phyloP scores from a whole-genome alignment of 1,284 basidiomycete genomes.

The Naganishia cerealis region DNA sequence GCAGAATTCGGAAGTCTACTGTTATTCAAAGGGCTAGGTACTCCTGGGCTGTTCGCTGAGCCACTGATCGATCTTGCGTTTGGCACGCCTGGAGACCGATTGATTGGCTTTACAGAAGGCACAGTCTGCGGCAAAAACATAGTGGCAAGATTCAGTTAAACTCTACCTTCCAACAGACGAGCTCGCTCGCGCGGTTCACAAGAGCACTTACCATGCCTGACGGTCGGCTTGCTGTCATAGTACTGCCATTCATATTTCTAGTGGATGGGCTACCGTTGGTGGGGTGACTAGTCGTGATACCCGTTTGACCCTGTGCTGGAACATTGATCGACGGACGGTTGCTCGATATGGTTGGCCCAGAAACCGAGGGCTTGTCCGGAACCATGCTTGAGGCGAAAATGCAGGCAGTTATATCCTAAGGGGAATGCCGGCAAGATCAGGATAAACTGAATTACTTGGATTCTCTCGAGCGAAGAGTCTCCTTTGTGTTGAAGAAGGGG shows the following conservation, averaged over 20 bases:
- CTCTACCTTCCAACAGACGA: neutral
- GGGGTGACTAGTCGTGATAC: neutral
- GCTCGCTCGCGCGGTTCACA: neutral
- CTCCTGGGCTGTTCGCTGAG: conserved; percentile 12
- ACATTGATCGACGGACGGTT: neutral
- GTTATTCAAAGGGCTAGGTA: conserved; percentile 17
- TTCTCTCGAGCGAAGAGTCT: conserved; percentile 8
- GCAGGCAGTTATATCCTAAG: neutral
- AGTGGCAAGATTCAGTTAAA: neutral
- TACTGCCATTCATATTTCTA: conserved; percentile 11
- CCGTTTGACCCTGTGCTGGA: neutral
- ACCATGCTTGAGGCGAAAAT: neutral
- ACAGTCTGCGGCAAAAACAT: neutral
- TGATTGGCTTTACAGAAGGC: conserved; percentile 14
- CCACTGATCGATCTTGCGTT: conserved; percentile 7
- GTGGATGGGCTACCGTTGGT: conserved; percentile 13
- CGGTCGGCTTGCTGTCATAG: conserved; percentile 6
- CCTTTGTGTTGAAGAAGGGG: conserved; percentile 18
- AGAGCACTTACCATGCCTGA: conserved; percentile 1
- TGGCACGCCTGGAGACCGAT: neutral
- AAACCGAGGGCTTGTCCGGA: neutral
- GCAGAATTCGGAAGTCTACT: conserved; percentile 5
- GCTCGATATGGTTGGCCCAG: neutral
- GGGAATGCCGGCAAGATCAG: neutral
- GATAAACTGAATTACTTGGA: neutral